Evolutionary conservation across 2,329 filamentous ascomycete genomes (phyloP), one percentile per base, ranked within the genome.

Genomic region (Ceratocystis smalleyi): DNA sequence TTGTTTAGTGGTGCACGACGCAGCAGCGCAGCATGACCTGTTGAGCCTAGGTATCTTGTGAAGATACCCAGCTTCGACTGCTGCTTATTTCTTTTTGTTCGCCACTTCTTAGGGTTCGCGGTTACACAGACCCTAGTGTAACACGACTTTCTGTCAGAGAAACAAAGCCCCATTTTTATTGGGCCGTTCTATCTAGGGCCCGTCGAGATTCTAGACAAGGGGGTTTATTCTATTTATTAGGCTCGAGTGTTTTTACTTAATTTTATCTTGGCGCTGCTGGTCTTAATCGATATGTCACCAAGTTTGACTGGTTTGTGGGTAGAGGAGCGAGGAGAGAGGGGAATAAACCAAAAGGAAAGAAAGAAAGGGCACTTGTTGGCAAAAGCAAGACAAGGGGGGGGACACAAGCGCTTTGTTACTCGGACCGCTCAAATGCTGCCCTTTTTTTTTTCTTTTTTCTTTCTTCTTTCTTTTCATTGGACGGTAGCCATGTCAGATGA

Each of bases 231-330:
- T 19, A 10, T 19, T 24, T 10, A 54, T 30, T 49, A 15, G 27
- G 15, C 51, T 27, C 8, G 30, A 17, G 30, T 54, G 17, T 43
- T 61, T 61, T 27, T 51, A 12, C 8, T 62, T 30, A 8, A 55
- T 47, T 19, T 32, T 43, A 62, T 12, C n/a, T 5, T 49, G 12
- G 35, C 35, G 10, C 15, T 54, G 45, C 7, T 22, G 47, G 4
- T 24, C n/a, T 24, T 51, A 24, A 51, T 51, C 51, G 51, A 55
- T 55, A 55, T 55, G 54, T 57, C 54, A 57, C 30, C 27, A n/a
- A 2, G 35, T 3, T 57, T n/a, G 51, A 32, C 45, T 35, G 17
- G 17, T 27, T 57, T 30, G n/a, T 35, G 24, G 27, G 17, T 27
- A 32, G 5, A 55, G 27, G n/a, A 6, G 49, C 8, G 10, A 54